Percentiles rank a stretch among this genome's conserved stretches.
phyloP scores from a whole-genome alignment of 768 basidiomycete species.

The Psilocybe subaeruginosa region DNA sequence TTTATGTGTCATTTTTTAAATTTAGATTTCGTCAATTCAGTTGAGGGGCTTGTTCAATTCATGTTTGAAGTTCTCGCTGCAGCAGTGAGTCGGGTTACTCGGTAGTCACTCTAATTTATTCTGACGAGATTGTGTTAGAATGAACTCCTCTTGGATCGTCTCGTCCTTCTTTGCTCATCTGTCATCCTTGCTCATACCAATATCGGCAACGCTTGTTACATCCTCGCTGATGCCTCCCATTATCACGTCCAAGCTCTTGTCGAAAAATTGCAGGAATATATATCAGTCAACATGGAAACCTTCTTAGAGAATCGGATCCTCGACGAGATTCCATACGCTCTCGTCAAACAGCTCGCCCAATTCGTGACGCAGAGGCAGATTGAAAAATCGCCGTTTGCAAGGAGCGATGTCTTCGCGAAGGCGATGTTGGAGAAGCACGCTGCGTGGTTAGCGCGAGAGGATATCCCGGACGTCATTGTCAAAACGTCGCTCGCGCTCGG shows the following conservation, averaged over 20 bases:
- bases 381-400: conserved; percentile 65
- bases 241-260: conserved; percentile 73
- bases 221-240: conserved; percentile 82
- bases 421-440: conserved; percentile 61
- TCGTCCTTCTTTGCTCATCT: conserved; percentile 81
- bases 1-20: not conserved
- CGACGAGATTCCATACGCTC: conserved; percentile 67
- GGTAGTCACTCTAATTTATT: not conserved
- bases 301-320: conserved; percentile 82
- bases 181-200: conserved; percentile 70
- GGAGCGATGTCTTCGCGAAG: conserved; percentile 55
- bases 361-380: conserved; percentile 64
- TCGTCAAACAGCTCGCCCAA: conserved; percentile 67
- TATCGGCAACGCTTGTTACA: conserved; percentile 74
- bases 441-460: conserved; percentile 73
- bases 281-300: conserved; percentile 83
- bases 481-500: conserved; percentile 17
- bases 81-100: conserved; percentile 55
- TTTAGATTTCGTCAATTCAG: conserved; percentile 60
- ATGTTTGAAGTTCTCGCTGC: conserved; percentile 86
- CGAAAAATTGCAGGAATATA: conserved; percentile 75
- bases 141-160: conserved; percentile 85
- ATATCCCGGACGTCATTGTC: conserved; percentile 64
- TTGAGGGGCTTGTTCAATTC: conserved; percentile 83
- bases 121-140: conserved; percentile 48